Evolutionary conservation across 2,329 filamentous ascomycete species (phyloP), one percentile per base, ranked within the genome.

Genomic region (Colletotrichum musae): DNA sequence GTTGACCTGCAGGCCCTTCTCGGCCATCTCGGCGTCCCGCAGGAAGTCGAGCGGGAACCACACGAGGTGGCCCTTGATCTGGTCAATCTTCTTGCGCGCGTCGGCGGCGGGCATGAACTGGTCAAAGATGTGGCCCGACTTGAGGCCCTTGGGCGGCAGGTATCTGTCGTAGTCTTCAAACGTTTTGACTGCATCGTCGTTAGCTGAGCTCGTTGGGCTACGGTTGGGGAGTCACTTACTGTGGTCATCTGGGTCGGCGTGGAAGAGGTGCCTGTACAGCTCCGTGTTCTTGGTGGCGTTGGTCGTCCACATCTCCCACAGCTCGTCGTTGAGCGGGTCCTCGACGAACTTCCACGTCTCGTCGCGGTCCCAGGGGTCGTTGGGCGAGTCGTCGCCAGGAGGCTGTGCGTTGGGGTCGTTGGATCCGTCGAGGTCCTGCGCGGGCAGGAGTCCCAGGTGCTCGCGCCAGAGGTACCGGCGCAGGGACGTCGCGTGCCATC

Each of bases 1-100:
- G 79, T 98, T 98, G 48, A 98, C 90, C 80, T 94, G 91, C 80
- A 98, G 76, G 0, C 95, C 95, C 75, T 88, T 89, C 83, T 98
- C 95, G 0, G 95, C 95, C 94, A 98, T 97, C 74, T 93, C 87
- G 0, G 91, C 94, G 72, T 97, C 91, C 75, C 88, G 86, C 77
- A 98, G 80, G 78, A 97, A 98, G 53, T 94, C 89, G 75, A 98
- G 80, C n/a, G 94, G 94, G 91, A 97, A 95, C 93, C 94, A 97
- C 6, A 98, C 95, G 48, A 98, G 80, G 83, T 98, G 95, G 0
- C 95, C 71, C 81, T 90, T 91, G 73, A 98, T 89, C 76, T 92
- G 86, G 74, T 94, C 91, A 58, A 98, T 83, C 79, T 95, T 94
- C 72, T 86, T 79, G 16, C 93, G 87, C 6, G 96, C 90, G 64